Percentiles rank a stretch among this genome's conserved stretches.
These are phyloP conservation scores for Nicotiana tabacum DNA, from an alignment of 257 asterid species.

Conservation along the genomic window DNA sequence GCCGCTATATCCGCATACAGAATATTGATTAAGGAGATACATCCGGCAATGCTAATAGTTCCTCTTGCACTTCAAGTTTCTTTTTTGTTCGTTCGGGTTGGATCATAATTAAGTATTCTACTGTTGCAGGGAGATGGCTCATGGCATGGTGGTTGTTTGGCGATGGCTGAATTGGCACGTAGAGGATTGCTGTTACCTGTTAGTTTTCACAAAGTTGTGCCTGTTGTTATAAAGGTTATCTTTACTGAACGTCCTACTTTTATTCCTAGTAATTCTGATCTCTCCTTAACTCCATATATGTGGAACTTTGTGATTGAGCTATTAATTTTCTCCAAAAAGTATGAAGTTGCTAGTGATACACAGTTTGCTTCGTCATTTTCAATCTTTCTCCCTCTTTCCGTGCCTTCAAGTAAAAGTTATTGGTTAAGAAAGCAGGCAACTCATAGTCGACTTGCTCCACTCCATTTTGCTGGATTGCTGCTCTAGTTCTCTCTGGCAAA, in stretches of 20 bases:
- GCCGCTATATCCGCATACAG: background rate
- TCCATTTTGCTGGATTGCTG: background rate
- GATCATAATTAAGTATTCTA: conserved; percentile 18
- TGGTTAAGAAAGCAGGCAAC: background rate
- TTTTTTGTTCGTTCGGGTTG: conserved; percentile 7
- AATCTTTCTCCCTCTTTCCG: background rate
- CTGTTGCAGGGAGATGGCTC: conserved; percentile 89
- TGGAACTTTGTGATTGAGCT: background rate
- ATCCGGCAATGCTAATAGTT: conserved; percentile 10
- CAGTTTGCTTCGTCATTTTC: background rate
- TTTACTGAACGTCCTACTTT: background rate
- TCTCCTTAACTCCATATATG: background rate
- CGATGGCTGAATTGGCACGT: conserved; percentile 95
- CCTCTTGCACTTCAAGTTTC: background rate
- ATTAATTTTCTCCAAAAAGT: background rate
- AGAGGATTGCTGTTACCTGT: conserved; percentile 88
- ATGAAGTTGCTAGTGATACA: background rate
- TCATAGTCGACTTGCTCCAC: background rate
- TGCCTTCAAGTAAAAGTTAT: background rate
- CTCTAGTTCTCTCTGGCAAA: background rate
- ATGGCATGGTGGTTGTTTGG: conserved; percentile 99
- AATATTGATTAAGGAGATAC: background rate
- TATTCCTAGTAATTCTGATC: background rate
- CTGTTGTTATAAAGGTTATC: conserved; percentile 75
- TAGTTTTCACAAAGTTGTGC: conserved; percentile 83